Conservation (phyloP, 202 grass and related monocot genomes). For the Panicum hallii region DNA sequence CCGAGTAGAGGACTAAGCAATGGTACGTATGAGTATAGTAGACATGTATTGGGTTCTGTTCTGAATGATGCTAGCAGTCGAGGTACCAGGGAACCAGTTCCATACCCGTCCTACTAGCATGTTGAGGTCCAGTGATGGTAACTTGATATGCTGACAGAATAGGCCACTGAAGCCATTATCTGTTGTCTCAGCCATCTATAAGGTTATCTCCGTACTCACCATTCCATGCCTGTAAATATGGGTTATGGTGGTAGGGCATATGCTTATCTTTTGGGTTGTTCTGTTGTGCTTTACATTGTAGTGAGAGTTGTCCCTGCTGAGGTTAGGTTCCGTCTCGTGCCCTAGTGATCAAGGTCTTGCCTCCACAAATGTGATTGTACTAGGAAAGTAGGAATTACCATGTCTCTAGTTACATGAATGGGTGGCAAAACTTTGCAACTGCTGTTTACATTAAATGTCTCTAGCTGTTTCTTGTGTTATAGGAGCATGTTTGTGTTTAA, state of each 20-base stretch:
- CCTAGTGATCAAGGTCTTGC: constrained; percentile 29
- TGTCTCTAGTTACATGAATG: constrained; percentile 40
- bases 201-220: constrained; percentile 39
- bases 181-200: constrained; percentile 42
- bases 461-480: constrained; percentile 17
- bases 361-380: constrained; percentile 16
- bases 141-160: constrained; percentile 29
- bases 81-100: constrained; percentile 50
- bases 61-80: constrained; percentile 66
- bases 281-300: constrained; percentile 31
- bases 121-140: constrained; percentile 34
- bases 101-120: constrained; percentile 67
- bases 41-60: constrained; percentile 74
- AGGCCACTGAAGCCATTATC: constrained; percentile 29
- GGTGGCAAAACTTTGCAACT: constrained; percentile 20
- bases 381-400: constrained; percentile 17
- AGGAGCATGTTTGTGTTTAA: background rate
- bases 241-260: constrained; percentile 46
- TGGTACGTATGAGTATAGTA: constrained; percentile 77
- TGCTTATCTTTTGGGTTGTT: constrained; percentile 21
- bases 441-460: constrained; percentile 26
- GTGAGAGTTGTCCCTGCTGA: background rate
- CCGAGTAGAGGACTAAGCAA: constrained; percentile 58
- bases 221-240: constrained; percentile 58
- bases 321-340: constrained; percentile 36